Evolutionary conservation across 768 basidiomycete species (phyloP), one percentile per base, ranked within the genome.

Genomic region (Collybia nuda): DNA sequence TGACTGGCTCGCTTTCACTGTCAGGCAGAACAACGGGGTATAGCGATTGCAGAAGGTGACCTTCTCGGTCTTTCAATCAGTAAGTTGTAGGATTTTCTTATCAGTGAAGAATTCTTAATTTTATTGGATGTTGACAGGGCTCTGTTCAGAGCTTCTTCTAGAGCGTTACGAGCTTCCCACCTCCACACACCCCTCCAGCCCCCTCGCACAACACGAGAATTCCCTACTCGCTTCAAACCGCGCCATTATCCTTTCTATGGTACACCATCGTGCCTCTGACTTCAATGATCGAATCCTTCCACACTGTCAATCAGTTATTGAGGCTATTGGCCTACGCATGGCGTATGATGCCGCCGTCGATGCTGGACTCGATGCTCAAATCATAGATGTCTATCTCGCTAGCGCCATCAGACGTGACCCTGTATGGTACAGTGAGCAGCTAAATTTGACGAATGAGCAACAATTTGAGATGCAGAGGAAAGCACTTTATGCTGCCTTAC

Each of bases 21-120:
- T 26, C 47, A 79, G 75, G 60, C 55, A 40, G 67, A 70, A 9
- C 58, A 72, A 45, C 69, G 74, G 4, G 74, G 75, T 0, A 58
- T 62, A 3, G 62, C 68, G 6, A 75, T 77, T 32, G 75, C 77
- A 3, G 77, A 79, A 60, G 77, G 77, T 19, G 77, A 79, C 52
- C 56, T 71, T 19, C 56, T 76, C 0, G 74, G 57, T 1, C 40
- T 77, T 2, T 69, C 65, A 17, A 74, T 74, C 28, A 66, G 75
- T 77, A 50, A 36, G 69, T 22, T 8, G 19, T 32, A 9, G 1
- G 15, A n/a, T 1, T 5, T 24, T n/a, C 37, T n/a, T 43, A 1
- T n/a, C 11, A 22, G 23, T 51, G 37, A 4, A 41, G 9, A 26
- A 38, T 24, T 19, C 14, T 17, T 8, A 6, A 7, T 21, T 15